phyloP scores from a whole-genome alignment of 116 monocot species.

The Posidonia oceanica region DNA sequence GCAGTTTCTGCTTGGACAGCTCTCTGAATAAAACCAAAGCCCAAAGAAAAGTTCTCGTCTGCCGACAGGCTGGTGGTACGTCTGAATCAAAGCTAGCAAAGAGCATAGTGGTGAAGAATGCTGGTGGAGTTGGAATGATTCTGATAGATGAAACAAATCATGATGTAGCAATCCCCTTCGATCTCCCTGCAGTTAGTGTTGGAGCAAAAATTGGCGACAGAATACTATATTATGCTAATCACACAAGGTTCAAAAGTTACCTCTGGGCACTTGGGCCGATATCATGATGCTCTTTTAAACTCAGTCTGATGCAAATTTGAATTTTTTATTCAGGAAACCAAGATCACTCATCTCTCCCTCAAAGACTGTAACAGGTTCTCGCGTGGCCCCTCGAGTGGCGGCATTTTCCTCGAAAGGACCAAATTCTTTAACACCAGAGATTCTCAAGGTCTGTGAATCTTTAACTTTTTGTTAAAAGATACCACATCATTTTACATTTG shows the following conservation, averaged over 20 bases:
- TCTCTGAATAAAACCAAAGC: conserved; percentile 63
- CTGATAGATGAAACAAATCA: conserved; percentile 54
- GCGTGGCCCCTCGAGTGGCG: conserved; percentile 44
- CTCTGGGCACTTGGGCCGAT: background rate
- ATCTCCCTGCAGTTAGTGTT: conserved; percentile 53
- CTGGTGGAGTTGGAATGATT: conserved; percentile 82
- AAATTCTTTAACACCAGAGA: conserved; percentile 57
- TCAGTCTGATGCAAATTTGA: background rate
- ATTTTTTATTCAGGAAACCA: conserved; percentile 28
- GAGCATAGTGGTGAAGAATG: conserved; percentile 51
- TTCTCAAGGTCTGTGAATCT: conserved; percentile 48
- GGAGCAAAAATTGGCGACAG: conserved; percentile 34
- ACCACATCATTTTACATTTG: too few species aligned
- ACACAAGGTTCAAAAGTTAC: conserved; percentile 40
- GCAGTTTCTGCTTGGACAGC: conserved; percentile 79
- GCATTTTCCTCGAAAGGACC: conserved; percentile 88
- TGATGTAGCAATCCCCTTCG: conserved; percentile 65
- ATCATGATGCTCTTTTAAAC: too few species aligned
- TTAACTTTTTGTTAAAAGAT: background rate
- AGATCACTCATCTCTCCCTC: conserved; percentile 43
- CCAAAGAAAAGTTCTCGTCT: conserved; percentile 60
- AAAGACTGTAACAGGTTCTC: conserved; percentile 34
- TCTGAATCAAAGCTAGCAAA: conserved; percentile 62
- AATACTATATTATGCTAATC: conserved; percentile 55
- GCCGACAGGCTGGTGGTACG: conserved; percentile 40